Conservation (phyloP, 2,329 filamentous ascomycete species). For the Phyllosticta paracitricarpa region DNA sequence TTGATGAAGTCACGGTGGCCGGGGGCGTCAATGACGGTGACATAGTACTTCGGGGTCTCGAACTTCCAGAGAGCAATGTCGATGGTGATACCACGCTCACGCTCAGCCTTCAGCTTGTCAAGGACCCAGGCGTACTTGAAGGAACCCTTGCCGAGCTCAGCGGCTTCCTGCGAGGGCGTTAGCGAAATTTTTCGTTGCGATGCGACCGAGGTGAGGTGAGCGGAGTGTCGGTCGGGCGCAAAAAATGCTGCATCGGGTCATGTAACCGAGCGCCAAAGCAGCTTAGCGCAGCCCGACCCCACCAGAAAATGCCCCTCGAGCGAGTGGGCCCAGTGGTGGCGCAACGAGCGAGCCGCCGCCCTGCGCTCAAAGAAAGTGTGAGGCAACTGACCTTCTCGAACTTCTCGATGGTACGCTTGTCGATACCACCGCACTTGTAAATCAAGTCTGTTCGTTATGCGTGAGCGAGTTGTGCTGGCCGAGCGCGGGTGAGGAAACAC, state of each 20-base stretch:
- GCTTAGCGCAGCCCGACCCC: slow-evolving; percentile 31
- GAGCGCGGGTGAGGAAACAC: slow-evolving; percentile 27
- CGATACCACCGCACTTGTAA: slow-evolving; percentile 99
- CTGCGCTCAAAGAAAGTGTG: slow-evolving; percentile 12
- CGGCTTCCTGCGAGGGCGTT: slow-evolving; percentile 66
- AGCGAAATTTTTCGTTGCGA: slow-evolving; percentile 18
- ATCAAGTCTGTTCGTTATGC: slow-evolving; percentile 67
- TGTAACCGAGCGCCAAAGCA: slow-evolving; percentile 18
- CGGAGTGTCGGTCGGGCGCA: background rate
- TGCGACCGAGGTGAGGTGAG: background rate
- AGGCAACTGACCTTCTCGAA: slow-evolving; percentile 87
- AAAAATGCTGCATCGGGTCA: slow-evolving; percentile 1
- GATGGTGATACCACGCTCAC: slow-evolving; percentile 99
- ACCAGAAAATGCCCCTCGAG: slow-evolving; percentile 27
- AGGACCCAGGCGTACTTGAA: slow-evolving; percentile 99
- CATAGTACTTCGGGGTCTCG: slow-evolving; percentile 95
- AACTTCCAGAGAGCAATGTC: slow-evolving; percentile 99
- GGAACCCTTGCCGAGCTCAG: slow-evolving; percentile 98
- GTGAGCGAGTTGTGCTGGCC: slow-evolving; percentile 20
- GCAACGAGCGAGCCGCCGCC: slow-evolving; percentile 16
- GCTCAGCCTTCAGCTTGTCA: slow-evolving; percentile 99
- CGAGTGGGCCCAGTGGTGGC: slow-evolving; percentile 23
- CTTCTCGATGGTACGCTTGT: slow-evolving; percentile 99
- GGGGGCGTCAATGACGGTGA: slow-evolving; percentile 97
- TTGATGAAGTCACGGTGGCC: slow-evolving; percentile 99